Base-by-base conservation (phyloP, 2,329 filamentous ascomycete species). In the Penicillium sp. region DNA sequence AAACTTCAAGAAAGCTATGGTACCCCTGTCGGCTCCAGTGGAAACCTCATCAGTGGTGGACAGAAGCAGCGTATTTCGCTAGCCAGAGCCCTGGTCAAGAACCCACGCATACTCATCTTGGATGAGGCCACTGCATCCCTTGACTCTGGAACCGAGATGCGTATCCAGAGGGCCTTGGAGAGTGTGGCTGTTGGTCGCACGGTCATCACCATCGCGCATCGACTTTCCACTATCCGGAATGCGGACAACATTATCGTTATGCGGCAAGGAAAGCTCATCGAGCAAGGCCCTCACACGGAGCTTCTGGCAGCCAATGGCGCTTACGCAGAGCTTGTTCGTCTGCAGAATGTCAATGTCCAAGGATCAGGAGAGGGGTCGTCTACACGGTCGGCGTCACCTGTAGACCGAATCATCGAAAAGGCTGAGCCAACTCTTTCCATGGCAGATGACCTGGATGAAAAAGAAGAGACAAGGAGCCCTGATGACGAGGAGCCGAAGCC, bases 1-100 rank as follows among this genome's bases (percentile, higher is more conserved):
- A 48, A 43, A 9, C 45, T 57, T 3, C 29, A 49, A 5, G 48
- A 49, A 42, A 86, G 87, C 1, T 92, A 90, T 71, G 75, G 83
- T 16, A 96, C 91, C 0, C 54, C 83, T 0, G 79, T 95, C 0
- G 90, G 90, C 1, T 88, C 91, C 38, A 88, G 89, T 5, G 89
- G 90, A 0, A 81, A 86, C 16, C 73, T 79, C 0, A 73, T 96
- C 0, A 90, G 86, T 0, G 90, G 90, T 0, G 92, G 92, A 0
- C 92, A 96, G 70, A 83, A 86, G 0, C 92, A 96, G 69, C 81
- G 90, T 1, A 74, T 96, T 3, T 86, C 86, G 27, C 90, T 96
- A 55, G 90, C 92, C 0, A 79, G 92, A 1, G 90, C 91, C 0
- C 76, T 96, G 0, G 81, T 88, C 0, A 80, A 89, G 0, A 77